These are phyloP conservation scores for Alternaria gaisen DNA, from an alignment of 2,329 filamentous ascomycete species.

Conservation along the genomic window DNA sequence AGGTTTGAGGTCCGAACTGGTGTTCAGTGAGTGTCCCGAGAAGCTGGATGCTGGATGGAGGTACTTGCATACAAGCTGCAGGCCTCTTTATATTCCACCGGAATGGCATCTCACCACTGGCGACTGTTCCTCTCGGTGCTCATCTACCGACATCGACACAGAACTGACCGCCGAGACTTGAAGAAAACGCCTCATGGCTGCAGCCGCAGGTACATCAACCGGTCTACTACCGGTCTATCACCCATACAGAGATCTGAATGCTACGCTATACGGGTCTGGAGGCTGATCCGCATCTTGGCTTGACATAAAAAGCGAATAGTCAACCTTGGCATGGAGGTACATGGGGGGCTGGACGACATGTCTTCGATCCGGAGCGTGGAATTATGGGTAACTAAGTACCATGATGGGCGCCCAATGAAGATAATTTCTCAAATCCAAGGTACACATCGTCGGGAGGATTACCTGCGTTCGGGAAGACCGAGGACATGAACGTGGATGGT, in stretches of 20 bases:
- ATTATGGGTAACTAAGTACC: conserved; percentile 31
- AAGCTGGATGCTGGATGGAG: conserved; percentile 30
- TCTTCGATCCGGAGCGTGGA: conserved; percentile 16
- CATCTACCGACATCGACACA: conserved; percentile 25
- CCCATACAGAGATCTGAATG: conserved; percentile 11
- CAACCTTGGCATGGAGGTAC: conserved; percentile 21
- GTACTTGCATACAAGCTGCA: conserved; percentile 17
- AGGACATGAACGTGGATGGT: conserved; percentile 5
- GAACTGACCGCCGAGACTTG: conserved; percentile 19
- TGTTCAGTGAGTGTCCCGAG: conserved; percentile 29
- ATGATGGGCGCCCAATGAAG: conserved; percentile 37
- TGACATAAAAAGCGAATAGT: conserved; percentile 24
- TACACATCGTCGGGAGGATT: conserved; percentile 19
- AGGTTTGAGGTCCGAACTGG: conserved; percentile 24
- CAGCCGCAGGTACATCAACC: conserved; percentile 10
- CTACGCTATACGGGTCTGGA: conserved; percentile 18
- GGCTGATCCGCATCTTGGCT: conserved; percentile 26
- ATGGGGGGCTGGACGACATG: conserved; percentile 18
- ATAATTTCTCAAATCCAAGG: conserved; percentile 30
- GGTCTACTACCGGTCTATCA: conserved; percentile 10
- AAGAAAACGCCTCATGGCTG: conserved; percentile 26
- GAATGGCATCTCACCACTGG: neutral
- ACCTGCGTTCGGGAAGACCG: conserved; percentile 24
- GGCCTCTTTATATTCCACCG: conserved; percentile 33
- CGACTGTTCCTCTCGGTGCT: conserved; percentile 25